A percentile compares a stretch with the other conserved stretches of the same genome.
Conservation (phyloP, 2,329 filamentous ascomycete species). For the Fusarium liriodendri region DNA sequence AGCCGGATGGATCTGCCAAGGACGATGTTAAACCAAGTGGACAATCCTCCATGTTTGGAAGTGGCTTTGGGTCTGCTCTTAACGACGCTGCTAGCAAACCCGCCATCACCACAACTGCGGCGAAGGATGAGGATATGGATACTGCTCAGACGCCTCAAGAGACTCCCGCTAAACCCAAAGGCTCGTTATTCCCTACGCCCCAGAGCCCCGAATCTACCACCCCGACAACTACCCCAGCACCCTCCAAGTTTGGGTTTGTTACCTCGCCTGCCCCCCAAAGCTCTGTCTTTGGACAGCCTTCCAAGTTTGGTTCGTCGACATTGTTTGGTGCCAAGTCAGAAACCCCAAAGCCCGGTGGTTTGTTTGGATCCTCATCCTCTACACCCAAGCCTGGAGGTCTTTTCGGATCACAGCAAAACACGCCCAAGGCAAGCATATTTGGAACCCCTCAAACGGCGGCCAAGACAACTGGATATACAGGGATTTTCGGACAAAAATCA, state of each 20-base stretch:
- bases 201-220: constrained; percentile 55
- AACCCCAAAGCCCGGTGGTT: constrained; percentile 34
- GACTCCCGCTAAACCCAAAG: constrained; percentile 52
- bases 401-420: constrained; percentile 38
- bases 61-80: constrained; percentile 69
- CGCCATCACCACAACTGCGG: constrained; percentile 45
- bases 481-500: constrained; percentile 40
- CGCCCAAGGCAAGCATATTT: constrained; percentile 37
- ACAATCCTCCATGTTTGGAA: constrained; percentile 67
- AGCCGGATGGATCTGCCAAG: constrained; percentile 69
- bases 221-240: constrained; percentile 64
- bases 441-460: constrained; percentile 28
- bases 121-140: constrained; percentile 67
- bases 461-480: constrained; percentile 37
- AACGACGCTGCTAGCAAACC: constrained; percentile 57
- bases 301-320: constrained; percentile 42
- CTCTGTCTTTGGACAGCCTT: constrained; percentile 51
- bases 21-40: constrained; percentile 65
- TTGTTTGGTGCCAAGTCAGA: constrained; percentile 46
- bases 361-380: constrained; percentile 42
- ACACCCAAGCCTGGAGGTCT: constrained; percentile 43
- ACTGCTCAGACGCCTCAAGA: constrained; percentile 48
- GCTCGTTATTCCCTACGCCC: constrained; percentile 43
- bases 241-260: constrained; percentile 58
- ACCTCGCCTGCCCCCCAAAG: constrained; percentile 48